These are phyloP conservation scores for Neodidymelliopsis sp. DNA, from an alignment of 2,329 filamentous ascomycete species.

Conservation along the genomic window DNA sequence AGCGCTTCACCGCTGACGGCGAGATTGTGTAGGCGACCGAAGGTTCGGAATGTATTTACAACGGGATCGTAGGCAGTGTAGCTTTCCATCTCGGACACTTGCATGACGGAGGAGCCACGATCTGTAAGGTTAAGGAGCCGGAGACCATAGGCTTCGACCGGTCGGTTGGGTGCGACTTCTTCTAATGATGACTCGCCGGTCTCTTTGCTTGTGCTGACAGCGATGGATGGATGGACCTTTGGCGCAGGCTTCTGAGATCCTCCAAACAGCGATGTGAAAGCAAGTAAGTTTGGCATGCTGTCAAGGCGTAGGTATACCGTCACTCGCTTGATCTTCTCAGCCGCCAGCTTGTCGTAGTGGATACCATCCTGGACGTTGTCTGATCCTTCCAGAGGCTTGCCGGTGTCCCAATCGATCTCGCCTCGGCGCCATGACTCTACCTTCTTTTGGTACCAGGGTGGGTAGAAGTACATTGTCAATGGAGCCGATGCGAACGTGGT, in stretches of 20 bases:
- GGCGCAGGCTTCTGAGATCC: slow-evolving; percentile 54
- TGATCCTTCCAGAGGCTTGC: slow-evolving; percentile 52
- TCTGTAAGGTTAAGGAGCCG: slow-evolving; percentile 87
- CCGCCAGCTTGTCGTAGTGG: slow-evolving; percentile 59
- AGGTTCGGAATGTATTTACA: slow-evolving; percentile 88
- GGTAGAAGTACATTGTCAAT: slow-evolving; percentile 75
- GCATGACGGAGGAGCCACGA: slow-evolving; percentile 94
- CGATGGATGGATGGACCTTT: slow-evolving; percentile 49
- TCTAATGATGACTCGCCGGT: slow-evolving; percentile 24
- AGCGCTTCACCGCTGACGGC: slow-evolving; percentile 82
- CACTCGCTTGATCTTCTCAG: slow-evolving; percentile 66
- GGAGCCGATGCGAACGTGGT: slow-evolving; percentile 88
- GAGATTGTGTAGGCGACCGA: slow-evolving; percentile 83
- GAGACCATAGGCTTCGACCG: slow-evolving; percentile 81
- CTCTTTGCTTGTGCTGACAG: slow-evolving; percentile 34
- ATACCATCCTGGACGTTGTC: slow-evolving; percentile 52
- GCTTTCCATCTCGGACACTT: slow-evolving; percentile 82
- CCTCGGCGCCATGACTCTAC: slow-evolving; percentile 78
- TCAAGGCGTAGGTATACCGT: slow-evolving; percentile 86
- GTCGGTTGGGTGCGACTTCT: slow-evolving; percentile 48
- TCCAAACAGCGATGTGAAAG: slow-evolving; percentile 82
- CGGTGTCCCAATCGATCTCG: slow-evolving; percentile 87
- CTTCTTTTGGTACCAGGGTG: slow-evolving; percentile 77
- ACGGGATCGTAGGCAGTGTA: slow-evolving; percentile 73
- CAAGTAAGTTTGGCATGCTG: slow-evolving; percentile 81